Conservation (phyloP, 148 eudicot species). For the Rhododendron molle region DNA sequence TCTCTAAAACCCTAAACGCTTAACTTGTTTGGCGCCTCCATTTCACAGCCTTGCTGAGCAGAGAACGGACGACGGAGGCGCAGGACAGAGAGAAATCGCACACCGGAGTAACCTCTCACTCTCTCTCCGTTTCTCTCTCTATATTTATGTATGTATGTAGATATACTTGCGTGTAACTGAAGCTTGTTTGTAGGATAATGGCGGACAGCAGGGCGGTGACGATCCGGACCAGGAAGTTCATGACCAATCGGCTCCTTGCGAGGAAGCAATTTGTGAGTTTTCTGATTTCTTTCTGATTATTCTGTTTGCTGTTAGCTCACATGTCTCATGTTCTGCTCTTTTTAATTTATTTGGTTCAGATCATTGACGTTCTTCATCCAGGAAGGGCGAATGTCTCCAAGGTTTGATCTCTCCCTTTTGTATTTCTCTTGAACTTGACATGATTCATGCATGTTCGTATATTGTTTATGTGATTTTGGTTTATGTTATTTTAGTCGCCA, state of each 20-base stretch:
- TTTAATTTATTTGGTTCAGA: conserved; percentile 19
- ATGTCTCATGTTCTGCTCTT: not conserved
- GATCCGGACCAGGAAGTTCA: conserved; percentile 79
- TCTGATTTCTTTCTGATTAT: not conserved
- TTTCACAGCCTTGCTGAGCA: not conserved
- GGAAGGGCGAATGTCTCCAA: conserved; percentile 82
- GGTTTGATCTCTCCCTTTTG: conserved; percentile 26
- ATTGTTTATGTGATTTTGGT: not conserved
- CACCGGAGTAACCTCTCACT: not conserved
- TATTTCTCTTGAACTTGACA: not conserved
- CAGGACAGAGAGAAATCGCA: not conserved
- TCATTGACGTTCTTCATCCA: conserved; percentile 86
- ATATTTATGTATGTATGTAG: not conserved
- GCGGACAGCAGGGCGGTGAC: conserved; percentile 72
- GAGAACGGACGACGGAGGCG: not conserved
- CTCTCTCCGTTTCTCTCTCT: not conserved
- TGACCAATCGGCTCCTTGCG: conserved; percentile 81
- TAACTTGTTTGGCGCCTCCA: not conserved
- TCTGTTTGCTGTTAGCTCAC: not conserved
- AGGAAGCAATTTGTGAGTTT: conserved; percentile 74
- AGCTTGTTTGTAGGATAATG: conserved; percentile 27
- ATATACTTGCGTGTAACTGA: not conserved
- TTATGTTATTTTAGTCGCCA: not conserved
- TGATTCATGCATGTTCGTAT: not conserved
- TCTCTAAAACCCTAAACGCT: not conserved